Conservation (phyloP, 257 asterid species). For the Echites panduratus region DNA sequence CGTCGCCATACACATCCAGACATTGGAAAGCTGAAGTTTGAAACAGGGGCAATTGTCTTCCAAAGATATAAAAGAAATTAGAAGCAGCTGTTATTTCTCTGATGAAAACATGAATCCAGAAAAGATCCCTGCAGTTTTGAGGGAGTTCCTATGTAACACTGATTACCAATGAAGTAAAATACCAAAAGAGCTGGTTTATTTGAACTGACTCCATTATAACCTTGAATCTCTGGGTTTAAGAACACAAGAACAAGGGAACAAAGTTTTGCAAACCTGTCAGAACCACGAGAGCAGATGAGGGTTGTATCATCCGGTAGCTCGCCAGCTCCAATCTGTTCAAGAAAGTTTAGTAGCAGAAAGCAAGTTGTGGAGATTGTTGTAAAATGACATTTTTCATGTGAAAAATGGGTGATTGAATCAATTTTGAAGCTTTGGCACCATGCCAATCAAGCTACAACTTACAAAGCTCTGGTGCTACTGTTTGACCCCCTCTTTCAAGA, state of each 20-base stretch:
- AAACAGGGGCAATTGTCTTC: neutral
- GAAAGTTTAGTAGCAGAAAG: constrained; percentile 22
- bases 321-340: constrained; percentile 83
- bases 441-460: neutral
- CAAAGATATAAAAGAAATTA: neutral
- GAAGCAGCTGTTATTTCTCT: neutral
- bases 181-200: neutral
- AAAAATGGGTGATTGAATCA: neutral
- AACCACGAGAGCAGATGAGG: constrained; percentile 74
- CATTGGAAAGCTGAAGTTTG: neutral
- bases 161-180: neutral
- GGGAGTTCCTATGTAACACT: neutral
- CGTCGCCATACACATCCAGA: neutral
- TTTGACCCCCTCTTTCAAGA: neutral
- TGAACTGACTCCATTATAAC: neutral
- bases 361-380: neutral
- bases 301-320: constrained; percentile 90
- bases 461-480: neutral
- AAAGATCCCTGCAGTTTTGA: neutral
- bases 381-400: neutral
- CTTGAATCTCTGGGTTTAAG: neutral
- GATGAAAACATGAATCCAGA: neutral
- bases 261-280: constrained; percentile 68
- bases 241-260: constrained; percentile 8
- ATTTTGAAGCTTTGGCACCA: neutral